Evolutionary conservation across 495 filamentous ascomycete genomes (phyloP).

Genomic region (Pseudoneurospora amorphoporcata): DNA sequence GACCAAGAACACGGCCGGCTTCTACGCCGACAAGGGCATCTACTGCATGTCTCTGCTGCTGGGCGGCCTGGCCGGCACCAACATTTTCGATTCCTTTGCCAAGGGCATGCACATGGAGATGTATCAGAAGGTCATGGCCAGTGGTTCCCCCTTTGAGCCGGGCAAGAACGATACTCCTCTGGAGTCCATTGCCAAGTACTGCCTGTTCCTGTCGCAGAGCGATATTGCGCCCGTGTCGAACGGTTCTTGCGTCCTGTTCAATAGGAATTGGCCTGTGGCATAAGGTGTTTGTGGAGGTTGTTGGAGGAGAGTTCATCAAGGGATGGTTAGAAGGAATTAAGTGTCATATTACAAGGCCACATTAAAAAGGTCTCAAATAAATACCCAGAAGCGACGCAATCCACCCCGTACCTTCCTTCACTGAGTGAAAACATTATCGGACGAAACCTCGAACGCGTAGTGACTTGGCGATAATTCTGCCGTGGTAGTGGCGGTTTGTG

Average conservation of each 20-base stretch:
- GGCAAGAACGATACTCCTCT: slow-evolving; percentile 14
- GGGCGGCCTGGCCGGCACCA: slow-evolving; percentile 48
- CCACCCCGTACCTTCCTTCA: not conserved
- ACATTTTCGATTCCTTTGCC: slow-evolving; percentile 40
- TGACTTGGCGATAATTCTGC: no score
- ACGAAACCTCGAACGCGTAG: not conserved
- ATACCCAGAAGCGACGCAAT: not conserved
- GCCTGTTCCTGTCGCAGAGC: slow-evolving; percentile 28
- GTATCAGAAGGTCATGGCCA: slow-evolving; percentile 21
- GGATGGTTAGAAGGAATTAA: not conserved
- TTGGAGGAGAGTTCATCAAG: not conserved
- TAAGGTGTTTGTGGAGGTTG: slow-evolving; percentile 2
- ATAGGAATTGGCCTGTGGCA: slow-evolving; percentile 29
- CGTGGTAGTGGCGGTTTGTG: no score
- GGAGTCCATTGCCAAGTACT: slow-evolving; percentile 31
- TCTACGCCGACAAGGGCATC: slow-evolving; percentile 48
- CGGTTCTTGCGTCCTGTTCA: slow-evolving; percentile 28
- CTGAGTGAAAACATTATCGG: not conserved
- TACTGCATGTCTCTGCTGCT: slow-evolving; percentile 45
- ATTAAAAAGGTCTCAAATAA: not conserved
- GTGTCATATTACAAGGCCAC: not conserved
- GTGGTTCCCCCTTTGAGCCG: slow-evolving; percentile 11
- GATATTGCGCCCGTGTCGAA: slow-evolving; percentile 27
- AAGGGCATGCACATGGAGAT: slow-evolving; percentile 36
- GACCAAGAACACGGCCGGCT: slow-evolving; percentile 53